A percentile compares a stretch with the other conserved stretches of the same genome.
These are phyloP conservation scores for Theileria parva DNA, from an alignment of 169 alveolate species.

Conservation along the genomic window DNA sequence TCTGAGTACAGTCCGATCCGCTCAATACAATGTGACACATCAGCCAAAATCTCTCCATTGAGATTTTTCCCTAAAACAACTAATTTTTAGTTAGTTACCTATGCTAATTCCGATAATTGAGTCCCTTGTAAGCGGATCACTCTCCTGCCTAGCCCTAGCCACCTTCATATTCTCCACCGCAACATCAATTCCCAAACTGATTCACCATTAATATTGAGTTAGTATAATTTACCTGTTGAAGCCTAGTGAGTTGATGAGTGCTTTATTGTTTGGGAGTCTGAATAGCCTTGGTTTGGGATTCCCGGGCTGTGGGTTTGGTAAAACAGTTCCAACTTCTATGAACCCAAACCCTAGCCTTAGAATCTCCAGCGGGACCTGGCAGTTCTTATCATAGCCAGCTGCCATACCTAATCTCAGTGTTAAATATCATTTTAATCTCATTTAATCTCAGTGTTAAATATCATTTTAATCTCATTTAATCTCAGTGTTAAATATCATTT, in stretches of 20 bases:
- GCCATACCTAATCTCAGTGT: constrained; percentile 88
- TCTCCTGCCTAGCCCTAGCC: constrained; percentile 66
- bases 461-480: too few relatives aligned
- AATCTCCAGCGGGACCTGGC: constrained; percentile 74
- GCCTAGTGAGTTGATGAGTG: constrained; percentile 81
- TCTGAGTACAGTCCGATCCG: constrained; percentile 80
- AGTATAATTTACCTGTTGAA: constrained; percentile 76
- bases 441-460: too few relatives aligned
- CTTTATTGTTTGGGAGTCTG: constrained; percentile 72
- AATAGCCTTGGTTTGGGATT: constrained; percentile 82
- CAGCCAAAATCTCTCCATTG: constrained; percentile 70
- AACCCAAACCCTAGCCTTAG: constrained; percentile 83
- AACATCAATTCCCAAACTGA: constrained; percentile 76
- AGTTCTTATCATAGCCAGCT: constrained; percentile 86
- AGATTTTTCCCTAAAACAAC: constrained; percentile 69
- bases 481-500: too few relatives aligned
- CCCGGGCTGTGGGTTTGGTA: constrained; percentile 84
- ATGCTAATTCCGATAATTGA: constrained; percentile 82
- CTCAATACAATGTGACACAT: constrained; percentile 63
- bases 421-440: too few relatives aligned
- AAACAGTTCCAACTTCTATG: constrained; percentile 83
- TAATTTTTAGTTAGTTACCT: constrained; percentile 41
- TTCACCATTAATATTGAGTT: not conserved
- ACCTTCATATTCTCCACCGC: constrained; percentile 69
- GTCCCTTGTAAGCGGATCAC: constrained; percentile 71